Percentiles rank a stretch among this genome's conserved stretches.
Conservation (phyloP, 306 rosid species). For the Spatholobus suberectus region DNA sequence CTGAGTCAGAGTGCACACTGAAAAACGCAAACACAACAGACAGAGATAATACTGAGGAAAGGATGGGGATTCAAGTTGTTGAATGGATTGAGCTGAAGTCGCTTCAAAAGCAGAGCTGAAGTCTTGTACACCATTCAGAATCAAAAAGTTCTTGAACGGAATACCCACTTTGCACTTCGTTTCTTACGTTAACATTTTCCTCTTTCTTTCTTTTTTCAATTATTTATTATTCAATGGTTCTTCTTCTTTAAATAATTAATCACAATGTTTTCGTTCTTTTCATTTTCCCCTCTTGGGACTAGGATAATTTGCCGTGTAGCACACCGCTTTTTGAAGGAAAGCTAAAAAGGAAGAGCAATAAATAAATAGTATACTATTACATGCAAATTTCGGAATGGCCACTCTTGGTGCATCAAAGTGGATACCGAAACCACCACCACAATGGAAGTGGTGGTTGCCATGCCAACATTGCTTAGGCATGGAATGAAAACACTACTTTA, state of each 20-base stretch:
- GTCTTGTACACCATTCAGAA: not conserved
- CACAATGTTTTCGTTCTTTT: not conserved
- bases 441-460: slow-evolving; percentile 45
- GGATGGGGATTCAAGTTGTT: slow-evolving; percentile 37
- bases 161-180: slow-evolving; percentile 37
- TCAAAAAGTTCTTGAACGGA: slow-evolving; percentile 38
- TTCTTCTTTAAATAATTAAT: not conserved
- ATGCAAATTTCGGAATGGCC: slow-evolving; percentile 31
- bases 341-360: not conserved
- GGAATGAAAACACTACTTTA: slow-evolving; percentile 26
- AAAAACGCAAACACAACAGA: slow-evolving; percentile 24
- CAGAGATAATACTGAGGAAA: slow-evolving; percentile 5
- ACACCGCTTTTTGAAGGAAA: slow-evolving; percentile 24
- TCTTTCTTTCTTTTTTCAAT: no score
- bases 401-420: slow-evolving; percentile 43
- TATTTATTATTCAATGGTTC: not conserved
- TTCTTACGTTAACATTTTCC: not conserved
- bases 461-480: slow-evolving; percentile 37
- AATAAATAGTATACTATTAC: not conserved
- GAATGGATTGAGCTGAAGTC: slow-evolving; percentile 1
- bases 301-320: slow-evolving; percentile 16
- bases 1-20: slow-evolving; percentile 53
- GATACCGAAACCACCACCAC: slow-evolving; percentile 47
- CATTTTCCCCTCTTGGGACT: not conserved
- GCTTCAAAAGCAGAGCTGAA: slow-evolving; percentile 47